phyloP scores from a whole-genome alignment of 768 basidiomycete species.

The Phlebiopsis flavidoalba region DNA sequence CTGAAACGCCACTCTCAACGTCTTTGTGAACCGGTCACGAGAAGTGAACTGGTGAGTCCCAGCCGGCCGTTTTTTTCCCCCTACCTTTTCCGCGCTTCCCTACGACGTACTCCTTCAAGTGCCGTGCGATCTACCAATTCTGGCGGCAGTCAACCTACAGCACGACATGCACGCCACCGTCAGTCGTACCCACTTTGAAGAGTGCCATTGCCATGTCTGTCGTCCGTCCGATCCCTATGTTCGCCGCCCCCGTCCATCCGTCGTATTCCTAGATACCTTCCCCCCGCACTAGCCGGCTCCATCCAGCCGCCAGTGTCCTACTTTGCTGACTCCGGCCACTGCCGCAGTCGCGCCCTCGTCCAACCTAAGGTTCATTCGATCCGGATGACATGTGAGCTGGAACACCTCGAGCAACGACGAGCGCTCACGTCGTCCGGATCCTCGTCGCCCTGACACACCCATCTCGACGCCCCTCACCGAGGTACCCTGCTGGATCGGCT shows the following conservation, averaged over 20 bases:
- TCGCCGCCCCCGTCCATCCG: conserved; percentile 20
- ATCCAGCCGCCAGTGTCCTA: conserved; percentile 13
- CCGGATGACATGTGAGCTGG: conserved; percentile 82
- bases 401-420: conserved; percentile 46
- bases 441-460: conserved; percentile 40
- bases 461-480: conserved; percentile 37
- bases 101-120: conserved; percentile 38
- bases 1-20: no score
- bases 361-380: conserved; percentile 50
- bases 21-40: no score
- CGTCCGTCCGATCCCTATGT: conserved; percentile 49
- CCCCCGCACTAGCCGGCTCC: conserved; percentile 3
- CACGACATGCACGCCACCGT: conserved; percentile 79
- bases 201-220: conserved; percentile 85
- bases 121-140: conserved; percentile 87
- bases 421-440: conserved; percentile 29
- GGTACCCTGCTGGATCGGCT: conserved; percentile 23
- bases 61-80: no score
- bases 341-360: conserved; percentile 21
- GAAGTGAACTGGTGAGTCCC: no score
- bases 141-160: conserved; percentile 79
- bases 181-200: conserved; percentile 92
- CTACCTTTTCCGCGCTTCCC: not conserved
- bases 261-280: conserved; percentile 10
- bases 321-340: conserved; percentile 17